phyloP scores from a whole-genome alignment of 805 yeast species.

The Candida maltosa region DNA sequence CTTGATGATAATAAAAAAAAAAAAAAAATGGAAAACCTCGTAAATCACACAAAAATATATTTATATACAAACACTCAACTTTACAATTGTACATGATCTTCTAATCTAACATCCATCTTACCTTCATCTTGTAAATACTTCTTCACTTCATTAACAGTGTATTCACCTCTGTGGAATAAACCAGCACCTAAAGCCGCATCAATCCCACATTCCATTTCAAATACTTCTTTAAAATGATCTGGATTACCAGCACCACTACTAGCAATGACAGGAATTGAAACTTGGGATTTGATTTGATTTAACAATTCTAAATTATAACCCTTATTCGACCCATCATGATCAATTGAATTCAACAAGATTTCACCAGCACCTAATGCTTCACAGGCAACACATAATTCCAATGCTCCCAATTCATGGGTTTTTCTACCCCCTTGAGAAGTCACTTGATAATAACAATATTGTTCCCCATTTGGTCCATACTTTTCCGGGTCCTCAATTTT shows the following conservation, averaged over 20 bases:
- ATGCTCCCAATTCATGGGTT: slow-evolving; percentile 79
- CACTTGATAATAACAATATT: slow-evolving; percentile 90
- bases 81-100: slow-evolving; percentile 27
- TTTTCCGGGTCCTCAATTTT: slow-evolving; percentile 48
- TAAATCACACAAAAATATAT: not conserved
- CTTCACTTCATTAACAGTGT: slow-evolving; percentile 83
- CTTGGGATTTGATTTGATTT: slow-evolving; percentile 70
- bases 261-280: slow-evolving; percentile 90
- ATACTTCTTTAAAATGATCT: slow-evolving; percentile 84
- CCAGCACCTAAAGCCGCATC: slow-evolving; percentile 99
- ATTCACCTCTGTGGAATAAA: slow-evolving; percentile 94
- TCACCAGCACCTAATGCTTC: slow-evolving; percentile 97
- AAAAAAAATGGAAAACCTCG: not conserved
- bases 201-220: slow-evolving; percentile 64
- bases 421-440: slow-evolving; percentile 97
- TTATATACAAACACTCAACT: not conserved
- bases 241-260: slow-evolving; percentile 98
- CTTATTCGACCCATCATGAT: slow-evolving; percentile 93
- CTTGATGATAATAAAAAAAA: no score
- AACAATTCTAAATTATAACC: slow-evolving; percentile 91
- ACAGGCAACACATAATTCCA: slow-evolving; percentile 82
- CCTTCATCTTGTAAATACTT: slow-evolving; percentile 55
- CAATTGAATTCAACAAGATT: slow-evolving; percentile 87
- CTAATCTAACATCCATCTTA: slow-evolving; percentile 68
- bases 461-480: slow-evolving; percentile 83